Conservation (phyloP, 148 eudicot species). For the Camellia granthamiana region DNA sequence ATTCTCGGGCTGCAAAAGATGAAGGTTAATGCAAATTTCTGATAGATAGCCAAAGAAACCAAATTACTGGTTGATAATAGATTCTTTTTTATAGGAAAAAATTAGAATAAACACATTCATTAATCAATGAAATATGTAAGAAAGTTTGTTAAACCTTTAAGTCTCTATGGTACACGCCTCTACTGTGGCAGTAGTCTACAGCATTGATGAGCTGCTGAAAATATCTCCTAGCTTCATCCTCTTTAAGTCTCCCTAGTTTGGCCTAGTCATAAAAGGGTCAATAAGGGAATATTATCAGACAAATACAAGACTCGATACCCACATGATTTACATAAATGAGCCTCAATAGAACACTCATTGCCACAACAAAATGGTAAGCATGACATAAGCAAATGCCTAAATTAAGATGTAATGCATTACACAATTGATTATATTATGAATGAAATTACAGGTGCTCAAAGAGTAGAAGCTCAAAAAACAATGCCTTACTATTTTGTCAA, state of each 20-base stretch:
- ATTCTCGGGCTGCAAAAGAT: constrained; percentile 74
- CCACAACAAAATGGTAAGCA: neutral
- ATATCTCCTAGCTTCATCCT: constrained; percentile 75
- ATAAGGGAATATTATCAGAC: neutral
- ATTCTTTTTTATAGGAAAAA: neutral
- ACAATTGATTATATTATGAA: neutral
- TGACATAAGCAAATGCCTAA: neutral
- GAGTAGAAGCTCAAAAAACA: neutral
- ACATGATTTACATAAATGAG: neutral
- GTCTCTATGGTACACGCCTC: constrained; percentile 96
- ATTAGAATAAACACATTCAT: neutral
- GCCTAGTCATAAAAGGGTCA: constrained; percentile 36
- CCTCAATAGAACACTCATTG: neutral
- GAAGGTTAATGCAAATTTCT: neutral
- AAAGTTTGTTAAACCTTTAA: constrained; percentile 50
- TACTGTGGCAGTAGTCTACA: constrained; percentile 92
- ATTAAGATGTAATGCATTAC: neutral
- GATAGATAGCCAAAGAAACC: constrained; percentile 5
- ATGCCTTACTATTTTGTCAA: constrained; percentile 77
- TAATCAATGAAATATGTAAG: neutral
- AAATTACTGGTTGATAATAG: neutral
- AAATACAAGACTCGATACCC: neutral
- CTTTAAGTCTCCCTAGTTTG: constrained; percentile 68
- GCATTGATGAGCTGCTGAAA: constrained; percentile 92
- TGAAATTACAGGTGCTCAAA: neutral